Evolutionary conservation across 129 eudicot genomes (phyloP).

Genomic region (Daucus carota): DH1_v3.0 NC_030381.2:19485501-19486000

Average conservation of each 20-base stretch:
- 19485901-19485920: constrained; percentile 79
- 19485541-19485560: too few species aligned
- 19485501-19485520: too few species aligned
- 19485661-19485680: neutral
- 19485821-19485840: constrained; percentile 96
- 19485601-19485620: too few species aligned
- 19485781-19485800: constrained; percentile 52
- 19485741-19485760: neutral
- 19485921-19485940: constrained; percentile 87
- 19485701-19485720: neutral
- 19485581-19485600: too few species aligned
- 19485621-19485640: neutral
- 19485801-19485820: constrained; percentile 97
- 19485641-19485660: neutral
- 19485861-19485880: constrained; percentile 98
- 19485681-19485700: neutral
- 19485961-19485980: constrained; percentile 62
- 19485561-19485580: too few species aligned
- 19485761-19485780: neutral
- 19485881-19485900: constrained; percentile 69
- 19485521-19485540: too few species aligned
- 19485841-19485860: constrained; percentile 96
- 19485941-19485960: constrained; percentile 98
- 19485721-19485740: neutral
- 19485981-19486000: constrained; percentile 2